A percentile compares a stretch with the other conserved stretches of the same genome.
Conservation (phyloP, 1,284 basidiomycete genomes). For the Ganoderma lucidum region DNA sequence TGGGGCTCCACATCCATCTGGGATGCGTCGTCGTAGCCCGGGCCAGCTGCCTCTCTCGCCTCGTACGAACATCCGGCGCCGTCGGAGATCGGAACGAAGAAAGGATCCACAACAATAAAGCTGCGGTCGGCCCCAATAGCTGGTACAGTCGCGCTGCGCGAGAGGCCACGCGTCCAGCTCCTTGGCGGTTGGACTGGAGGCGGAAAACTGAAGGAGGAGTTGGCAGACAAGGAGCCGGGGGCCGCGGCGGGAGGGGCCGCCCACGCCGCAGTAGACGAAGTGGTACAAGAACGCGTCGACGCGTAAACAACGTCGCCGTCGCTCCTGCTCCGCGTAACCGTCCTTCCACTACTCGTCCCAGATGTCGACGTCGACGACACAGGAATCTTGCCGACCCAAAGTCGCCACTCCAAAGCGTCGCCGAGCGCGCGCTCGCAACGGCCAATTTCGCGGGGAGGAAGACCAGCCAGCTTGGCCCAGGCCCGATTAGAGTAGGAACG, state of each 20-base stretch:
- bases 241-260: conserved; percentile 24
- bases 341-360: conserved; percentile 19
- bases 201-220: conserved; percentile 16
- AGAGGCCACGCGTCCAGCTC: conserved; percentile 27
- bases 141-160: conserved; percentile 38
- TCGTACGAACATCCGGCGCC: conserved; percentile 15
- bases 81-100: conserved; percentile 6
- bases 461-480: conserved; percentile 88
- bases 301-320: conserved; percentile 34
- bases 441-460: conserved; percentile 80
- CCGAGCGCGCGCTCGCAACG: conserved; percentile 84
- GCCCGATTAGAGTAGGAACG: conserved; percentile 92
- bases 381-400: conserved; percentile 79
- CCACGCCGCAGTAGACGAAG: conserved; percentile 32
- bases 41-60: conserved; percentile 23
- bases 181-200: conserved; percentile 24
- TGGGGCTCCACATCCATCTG: conserved; percentile 25
- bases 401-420: conserved; percentile 80
- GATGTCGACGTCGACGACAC: conserved; percentile 21
- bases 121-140: conserved; percentile 21
- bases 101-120: conserved; percentile 13
- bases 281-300: conserved; percentile 26
- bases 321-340: conserved; percentile 36
- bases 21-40: conserved; percentile 18
- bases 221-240: conserved; percentile 9